A percentile compares a stretch with the other conserved stretches of the same genome.
Evolutionary conservation across 441 rosid genomes (phyloP).

Genomic region (Populus hybrid): DNA sequence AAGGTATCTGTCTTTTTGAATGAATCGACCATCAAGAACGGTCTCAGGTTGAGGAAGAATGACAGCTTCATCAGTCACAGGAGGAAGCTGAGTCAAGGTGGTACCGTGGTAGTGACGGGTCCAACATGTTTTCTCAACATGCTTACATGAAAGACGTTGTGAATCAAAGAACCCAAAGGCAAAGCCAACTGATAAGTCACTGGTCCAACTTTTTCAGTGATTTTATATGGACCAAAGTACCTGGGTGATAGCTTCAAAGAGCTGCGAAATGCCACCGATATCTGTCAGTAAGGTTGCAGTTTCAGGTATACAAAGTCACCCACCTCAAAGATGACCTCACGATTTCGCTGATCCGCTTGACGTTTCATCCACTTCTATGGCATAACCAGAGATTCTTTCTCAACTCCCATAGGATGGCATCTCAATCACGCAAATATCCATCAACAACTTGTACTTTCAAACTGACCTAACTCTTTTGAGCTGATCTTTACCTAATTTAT

Average conservation of each 20-base stretch:
- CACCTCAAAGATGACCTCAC: neutral
- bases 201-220: neutral
- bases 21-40: neutral
- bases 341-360: neutral
- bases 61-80: neutral
- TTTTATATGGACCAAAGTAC: neutral
- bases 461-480: too few species aligned
- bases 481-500: too few species aligned
- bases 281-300: neutral
- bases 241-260: neutral
- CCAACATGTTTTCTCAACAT: too few species aligned
- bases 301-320: neutral
- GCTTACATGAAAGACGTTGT: neutral
- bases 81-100: too few species aligned
- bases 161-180: neutral
- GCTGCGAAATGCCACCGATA: neutral
- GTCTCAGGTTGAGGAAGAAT: neutral
- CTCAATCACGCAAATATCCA: neutral
- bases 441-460: neutral
- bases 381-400: neutral
- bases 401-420: neutral
- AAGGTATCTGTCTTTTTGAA: neutral
- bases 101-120: too few species aligned
- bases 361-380: neutral
- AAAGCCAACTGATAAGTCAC: neutral